Conservation (phyloP, 2,329 filamentous ascomycete species). For the Aspergillus sp. region DNA sequence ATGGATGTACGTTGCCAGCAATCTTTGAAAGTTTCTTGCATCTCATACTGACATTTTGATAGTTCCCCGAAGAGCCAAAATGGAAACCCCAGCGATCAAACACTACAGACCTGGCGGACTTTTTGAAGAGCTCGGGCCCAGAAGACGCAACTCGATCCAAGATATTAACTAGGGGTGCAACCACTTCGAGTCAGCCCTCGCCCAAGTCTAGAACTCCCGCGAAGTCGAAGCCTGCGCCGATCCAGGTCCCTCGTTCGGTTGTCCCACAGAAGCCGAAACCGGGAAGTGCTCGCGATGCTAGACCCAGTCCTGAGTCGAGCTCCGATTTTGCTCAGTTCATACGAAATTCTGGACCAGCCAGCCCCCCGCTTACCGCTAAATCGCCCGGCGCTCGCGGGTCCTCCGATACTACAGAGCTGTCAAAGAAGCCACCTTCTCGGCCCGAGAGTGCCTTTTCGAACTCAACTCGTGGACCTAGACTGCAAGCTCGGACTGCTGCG, state of each 20-base stretch:
- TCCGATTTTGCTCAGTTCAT: constrained; percentile 88
- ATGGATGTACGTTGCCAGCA: constrained; percentile 60
- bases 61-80: constrained; percentile 36
- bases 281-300: constrained; percentile 67
- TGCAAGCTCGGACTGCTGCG: constrained; percentile 71
- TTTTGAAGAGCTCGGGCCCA: constrained; percentile 37
- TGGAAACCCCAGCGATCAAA: constrained; percentile 32
- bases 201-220: constrained; percentile 24
- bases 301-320: constrained; percentile 68
- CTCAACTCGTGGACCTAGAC: constrained; percentile 42
- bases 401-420: constrained; percentile 18
- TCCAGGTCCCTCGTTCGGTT: constrained; percentile 17
- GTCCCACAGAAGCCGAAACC: constrained; percentile 23
- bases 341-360: constrained; percentile 72
- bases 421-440: constrained; percentile 16
- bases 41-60: constrained; percentile 7
- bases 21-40: background rate
- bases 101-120: constrained; percentile 39
- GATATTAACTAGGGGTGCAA: constrained; percentile 17
- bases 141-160: constrained; percentile 21
- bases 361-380: constrained; percentile 12
- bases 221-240: constrained; percentile 25
- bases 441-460: constrained; percentile 18
- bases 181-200: constrained; percentile 4
- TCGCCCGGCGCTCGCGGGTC: constrained; percentile 11